These are phyloP conservation scores for Penicillium expansum DNA, from an alignment of 2,329 filamentous ascomycete genomes.

Conservation along the genomic window DNA sequence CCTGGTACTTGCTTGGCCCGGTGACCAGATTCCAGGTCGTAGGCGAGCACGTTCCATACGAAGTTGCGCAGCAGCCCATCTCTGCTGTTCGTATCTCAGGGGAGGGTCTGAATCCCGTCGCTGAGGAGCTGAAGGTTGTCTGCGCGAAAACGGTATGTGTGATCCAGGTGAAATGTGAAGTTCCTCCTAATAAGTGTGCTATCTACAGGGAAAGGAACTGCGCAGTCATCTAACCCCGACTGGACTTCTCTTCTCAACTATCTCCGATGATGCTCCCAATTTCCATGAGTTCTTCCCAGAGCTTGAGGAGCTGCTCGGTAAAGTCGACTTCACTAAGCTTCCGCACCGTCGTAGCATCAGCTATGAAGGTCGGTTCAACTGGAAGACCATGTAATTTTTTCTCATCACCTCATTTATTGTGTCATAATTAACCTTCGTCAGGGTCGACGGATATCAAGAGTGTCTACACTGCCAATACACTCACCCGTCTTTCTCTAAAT, in stretches of 20 bases:
- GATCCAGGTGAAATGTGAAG: not conserved
- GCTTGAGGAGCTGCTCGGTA: slow-evolving; percentile 48
- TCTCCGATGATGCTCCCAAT: slow-evolving; percentile 47
- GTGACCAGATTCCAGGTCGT: slow-evolving; percentile 49
- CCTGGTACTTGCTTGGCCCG: slow-evolving; percentile 55
- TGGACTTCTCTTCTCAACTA: slow-evolving; percentile 53
- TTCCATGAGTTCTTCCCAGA: slow-evolving; percentile 57
- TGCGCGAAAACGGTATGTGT: slow-evolving; percentile 32
- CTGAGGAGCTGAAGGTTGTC: slow-evolving; percentile 43
- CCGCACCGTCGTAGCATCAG: slow-evolving; percentile 53
- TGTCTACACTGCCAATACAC: slow-evolving; percentile 60
- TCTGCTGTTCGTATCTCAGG: slow-evolving; percentile 39
- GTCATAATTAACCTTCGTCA: slow-evolving; percentile 16
- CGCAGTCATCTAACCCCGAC: slow-evolving; percentile 48
- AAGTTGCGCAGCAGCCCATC: slow-evolving; percentile 50
- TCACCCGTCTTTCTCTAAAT: slow-evolving; percentile 55
- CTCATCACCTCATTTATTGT: not conserved
- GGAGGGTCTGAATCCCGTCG: slow-evolving; percentile 25
- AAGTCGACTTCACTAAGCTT: slow-evolving; percentile 54
- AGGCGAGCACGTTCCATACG: slow-evolving; percentile 47
- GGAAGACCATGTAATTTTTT: slow-evolving; percentile 54
- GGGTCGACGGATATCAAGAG: slow-evolving; percentile 59
- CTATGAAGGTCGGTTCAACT: slow-evolving; percentile 59
- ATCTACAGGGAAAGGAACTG: slow-evolving; percentile 25
- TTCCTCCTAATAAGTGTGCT: not conserved